Percentiles rank a stretch among this genome's conserved stretches.
These are phyloP conservation scores for Kodamaea sagamina DNA, from an alignment of 805 yeast species.

Conservation along the genomic window DNA sequence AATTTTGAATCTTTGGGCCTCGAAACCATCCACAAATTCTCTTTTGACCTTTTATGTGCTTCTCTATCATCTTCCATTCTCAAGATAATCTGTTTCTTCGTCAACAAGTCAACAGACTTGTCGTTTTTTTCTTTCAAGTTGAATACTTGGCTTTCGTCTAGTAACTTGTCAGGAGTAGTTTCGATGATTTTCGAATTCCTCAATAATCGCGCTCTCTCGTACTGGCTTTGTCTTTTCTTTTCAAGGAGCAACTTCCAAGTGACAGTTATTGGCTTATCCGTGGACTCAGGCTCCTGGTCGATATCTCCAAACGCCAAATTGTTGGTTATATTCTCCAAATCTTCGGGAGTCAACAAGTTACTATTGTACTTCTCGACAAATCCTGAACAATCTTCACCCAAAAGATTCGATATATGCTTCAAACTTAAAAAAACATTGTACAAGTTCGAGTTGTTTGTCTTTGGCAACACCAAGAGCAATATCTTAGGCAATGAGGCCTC, in stretches of 20 bases:
- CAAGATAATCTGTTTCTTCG: conserved; percentile 58
- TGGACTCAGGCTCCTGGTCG: neutral
- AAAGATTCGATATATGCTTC: conserved; percentile 37
- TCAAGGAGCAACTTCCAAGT: conserved; percentile 51
- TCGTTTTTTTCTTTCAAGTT: conserved; percentile 24
- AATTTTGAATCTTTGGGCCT: conserved; percentile 40
- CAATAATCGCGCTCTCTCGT: conserved; percentile 47
- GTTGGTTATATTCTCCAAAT: conserved; percentile 31
- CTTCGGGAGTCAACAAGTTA: conserved; percentile 37
- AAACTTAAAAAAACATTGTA: conserved; percentile 39
- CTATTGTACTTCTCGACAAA: conserved; percentile 31
- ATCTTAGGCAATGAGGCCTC: conserved; percentile 38
- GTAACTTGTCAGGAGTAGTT: conserved; percentile 15
- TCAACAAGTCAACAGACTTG: conserved; percentile 22
- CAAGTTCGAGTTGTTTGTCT: conserved; percentile 37
- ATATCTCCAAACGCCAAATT: conserved; percentile 30
- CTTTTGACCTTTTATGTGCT: conserved; percentile 81
- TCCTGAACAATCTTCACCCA: conserved; percentile 31
- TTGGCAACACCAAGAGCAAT: conserved; percentile 37
- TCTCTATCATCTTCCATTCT: conserved; percentile 95
- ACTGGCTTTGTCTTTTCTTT: conserved; percentile 53
- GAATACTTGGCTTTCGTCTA: conserved; percentile 31
- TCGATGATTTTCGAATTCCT: conserved; percentile 29
- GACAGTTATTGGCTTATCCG: conserved; percentile 31
- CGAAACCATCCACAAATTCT: conserved; percentile 71